Evolutionary conservation across 2,329 filamentous ascomycete species (phyloP).

Genomic region (Metarhizium brunneum): DNA sequence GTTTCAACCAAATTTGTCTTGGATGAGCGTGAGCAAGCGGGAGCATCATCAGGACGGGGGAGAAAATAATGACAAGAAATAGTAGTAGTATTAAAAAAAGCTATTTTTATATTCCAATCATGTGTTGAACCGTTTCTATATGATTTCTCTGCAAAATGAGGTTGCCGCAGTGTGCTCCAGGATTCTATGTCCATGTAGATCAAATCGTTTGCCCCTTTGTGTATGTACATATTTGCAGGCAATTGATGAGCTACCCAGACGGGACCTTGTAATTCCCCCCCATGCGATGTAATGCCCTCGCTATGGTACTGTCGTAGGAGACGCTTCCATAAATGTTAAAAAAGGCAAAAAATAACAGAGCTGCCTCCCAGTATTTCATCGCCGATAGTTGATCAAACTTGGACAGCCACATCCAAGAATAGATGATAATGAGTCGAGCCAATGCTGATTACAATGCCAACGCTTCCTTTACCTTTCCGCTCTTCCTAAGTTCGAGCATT

Average conservation of each 20-base stretch:
- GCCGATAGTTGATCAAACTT: too few relatives aligned
- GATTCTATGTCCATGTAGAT: neutral
- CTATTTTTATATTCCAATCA: neutral
- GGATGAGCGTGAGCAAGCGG: too few relatives aligned
- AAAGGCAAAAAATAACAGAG: neutral
- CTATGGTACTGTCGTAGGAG: too few relatives aligned
- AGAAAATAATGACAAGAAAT: neutral
- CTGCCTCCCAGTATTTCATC: neutral
- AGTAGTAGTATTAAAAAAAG: neutral
- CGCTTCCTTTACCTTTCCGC: slow-evolving; percentile 6
- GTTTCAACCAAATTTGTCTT: too few relatives aligned
- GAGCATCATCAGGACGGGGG: too few relatives aligned
- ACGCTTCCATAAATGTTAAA: neutral
- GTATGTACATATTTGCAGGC: neutral
- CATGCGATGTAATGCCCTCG: too few relatives aligned
- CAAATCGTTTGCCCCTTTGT: neutral
- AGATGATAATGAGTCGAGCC: neutral
- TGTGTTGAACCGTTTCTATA: neutral
- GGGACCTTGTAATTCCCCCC: neutral
- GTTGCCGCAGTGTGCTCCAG: neutral
- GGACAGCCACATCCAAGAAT: neutral
- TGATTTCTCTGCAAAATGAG: neutral
- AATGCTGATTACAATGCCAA: neutral
- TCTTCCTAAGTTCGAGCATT: slow-evolving; percentile 19
- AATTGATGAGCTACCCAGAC: neutral